Conservation (phyloP, 345 rosid species). For the Theobroma cacao region DNA sequence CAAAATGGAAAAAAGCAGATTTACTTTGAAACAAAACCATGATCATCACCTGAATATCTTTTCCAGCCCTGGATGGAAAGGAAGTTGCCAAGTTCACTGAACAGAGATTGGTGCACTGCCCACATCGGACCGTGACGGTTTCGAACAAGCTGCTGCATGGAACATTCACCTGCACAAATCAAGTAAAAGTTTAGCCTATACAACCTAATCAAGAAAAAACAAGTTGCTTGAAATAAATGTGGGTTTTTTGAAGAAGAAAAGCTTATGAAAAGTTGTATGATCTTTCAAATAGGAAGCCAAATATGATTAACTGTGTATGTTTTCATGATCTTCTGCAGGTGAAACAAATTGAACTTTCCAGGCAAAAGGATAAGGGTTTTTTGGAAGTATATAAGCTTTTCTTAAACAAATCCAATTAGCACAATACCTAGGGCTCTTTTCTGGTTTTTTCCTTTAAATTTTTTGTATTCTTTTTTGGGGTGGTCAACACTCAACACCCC, state of each 20-base stretch:
- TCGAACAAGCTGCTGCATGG: slow-evolving; percentile 47
- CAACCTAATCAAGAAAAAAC: neutral
- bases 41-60: slow-evolving; percentile 15
- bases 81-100: slow-evolving; percentile 48
- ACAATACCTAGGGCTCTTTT: neutral
- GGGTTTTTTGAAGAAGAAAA: too few relatives aligned
- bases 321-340: neutral
- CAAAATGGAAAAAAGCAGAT: neutral
- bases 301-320: neutral
- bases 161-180: slow-evolving; percentile 42
- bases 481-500: neutral
- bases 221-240: neutral
- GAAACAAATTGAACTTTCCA: neutral
- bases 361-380: neutral
- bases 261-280: too few relatives aligned
- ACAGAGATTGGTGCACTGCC: slow-evolving; percentile 47
- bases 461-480: neutral
- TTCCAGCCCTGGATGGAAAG: slow-evolving; percentile 27
- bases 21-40: neutral
- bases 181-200: neutral
- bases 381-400: neutral
- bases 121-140: slow-evolving; percentile 46
- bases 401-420: too few relatives aligned
- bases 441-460: neutral
- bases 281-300: neutral